Conservation (phyloP, 495 filamentous ascomycete species). For the Aspergillus bertholletiae region DNA sequence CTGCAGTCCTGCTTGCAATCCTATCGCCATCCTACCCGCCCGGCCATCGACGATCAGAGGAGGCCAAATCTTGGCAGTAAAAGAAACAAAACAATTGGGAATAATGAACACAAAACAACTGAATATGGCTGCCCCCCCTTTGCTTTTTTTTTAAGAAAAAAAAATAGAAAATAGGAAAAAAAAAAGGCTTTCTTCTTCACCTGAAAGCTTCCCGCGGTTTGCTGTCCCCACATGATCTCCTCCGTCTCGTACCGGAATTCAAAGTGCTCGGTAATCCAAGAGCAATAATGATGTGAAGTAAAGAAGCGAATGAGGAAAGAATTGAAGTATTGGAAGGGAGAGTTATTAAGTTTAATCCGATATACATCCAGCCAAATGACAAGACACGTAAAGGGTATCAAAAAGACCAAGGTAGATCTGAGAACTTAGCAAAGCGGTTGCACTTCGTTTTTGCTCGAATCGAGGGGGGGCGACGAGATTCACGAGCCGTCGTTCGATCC, state of each 20-base stretch:
- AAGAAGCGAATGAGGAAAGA: background rate
- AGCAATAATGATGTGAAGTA: background rate
- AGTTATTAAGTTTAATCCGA: constrained; percentile 19
- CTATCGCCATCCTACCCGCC: background rate
- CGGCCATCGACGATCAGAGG: background rate
- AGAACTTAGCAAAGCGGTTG: constrained; percentile 21
- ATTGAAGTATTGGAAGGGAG: background rate
- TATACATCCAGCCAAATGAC: constrained; percentile 35
- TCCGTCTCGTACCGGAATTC: background rate
- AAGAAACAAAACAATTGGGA: constrained; percentile 3
- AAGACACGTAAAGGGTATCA: constrained; percentile 45
- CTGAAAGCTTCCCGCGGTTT: background rate
- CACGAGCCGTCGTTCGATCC: constrained; percentile 3
- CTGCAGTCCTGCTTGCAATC: constrained; percentile 2
- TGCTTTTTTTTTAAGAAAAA: too few relatives aligned
- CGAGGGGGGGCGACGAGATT: background rate
- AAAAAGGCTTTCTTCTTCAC: background rate
- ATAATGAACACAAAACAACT: constrained; percentile 4
- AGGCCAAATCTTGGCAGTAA: background rate
- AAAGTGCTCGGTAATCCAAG: background rate
- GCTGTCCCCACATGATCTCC: background rate
- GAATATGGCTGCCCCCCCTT: background rate
- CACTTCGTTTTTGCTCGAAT: constrained; percentile 2
- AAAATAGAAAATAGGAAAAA: too few relatives aligned
- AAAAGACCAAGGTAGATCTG: constrained; percentile 35